These are phyloP conservation scores for Skeletonema grethae DNA, from an alignment of 108 stramenopile genomes.

Conservation along the genomic window DNA sequence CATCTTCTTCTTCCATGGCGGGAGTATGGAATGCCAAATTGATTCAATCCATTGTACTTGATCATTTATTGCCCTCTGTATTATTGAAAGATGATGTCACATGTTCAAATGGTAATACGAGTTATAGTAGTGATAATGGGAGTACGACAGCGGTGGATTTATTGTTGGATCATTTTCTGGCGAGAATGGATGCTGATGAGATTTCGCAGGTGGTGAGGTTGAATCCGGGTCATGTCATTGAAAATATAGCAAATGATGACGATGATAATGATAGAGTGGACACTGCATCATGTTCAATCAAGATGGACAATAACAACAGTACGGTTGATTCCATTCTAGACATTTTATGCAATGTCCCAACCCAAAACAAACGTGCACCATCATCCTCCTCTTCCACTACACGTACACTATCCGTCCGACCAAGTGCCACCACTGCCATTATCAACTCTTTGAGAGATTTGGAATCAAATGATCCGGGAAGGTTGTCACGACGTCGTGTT, in stretches of 20 bases:
- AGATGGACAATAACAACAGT: background rate
- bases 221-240: background rate
- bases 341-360: slow-evolving; percentile 13
- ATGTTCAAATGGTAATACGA: background rate
- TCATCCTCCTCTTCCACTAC: background rate
- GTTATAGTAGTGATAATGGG: too few relatives aligned
- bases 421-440: slow-evolving; percentile 22
- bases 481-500: slow-evolving; percentile 19
- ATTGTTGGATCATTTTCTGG: slow-evolving; percentile 21
- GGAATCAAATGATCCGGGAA: slow-evolving; percentile 15
- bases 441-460: slow-evolving; percentile 26
- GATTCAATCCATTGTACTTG: slow-evolving; percentile 5
- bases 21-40: slow-evolving; percentile 8
- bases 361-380: background rate
- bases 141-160: slow-evolving; percentile 17
- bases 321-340: slow-evolving; percentile 37
- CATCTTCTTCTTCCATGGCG: background rate
- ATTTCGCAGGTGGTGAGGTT: background rate
- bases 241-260: background rate
- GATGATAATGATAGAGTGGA: background rate
- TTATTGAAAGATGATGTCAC: background rate
- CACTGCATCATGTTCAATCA: background rate
- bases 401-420: background rate
- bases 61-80: slow-evolving; percentile 11
- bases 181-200: slow-evolving; percentile 28